phyloP scores from a whole-genome alignment of 495 filamentous ascomycete genomes.

The Aspergillus egyptiacus region DNA sequence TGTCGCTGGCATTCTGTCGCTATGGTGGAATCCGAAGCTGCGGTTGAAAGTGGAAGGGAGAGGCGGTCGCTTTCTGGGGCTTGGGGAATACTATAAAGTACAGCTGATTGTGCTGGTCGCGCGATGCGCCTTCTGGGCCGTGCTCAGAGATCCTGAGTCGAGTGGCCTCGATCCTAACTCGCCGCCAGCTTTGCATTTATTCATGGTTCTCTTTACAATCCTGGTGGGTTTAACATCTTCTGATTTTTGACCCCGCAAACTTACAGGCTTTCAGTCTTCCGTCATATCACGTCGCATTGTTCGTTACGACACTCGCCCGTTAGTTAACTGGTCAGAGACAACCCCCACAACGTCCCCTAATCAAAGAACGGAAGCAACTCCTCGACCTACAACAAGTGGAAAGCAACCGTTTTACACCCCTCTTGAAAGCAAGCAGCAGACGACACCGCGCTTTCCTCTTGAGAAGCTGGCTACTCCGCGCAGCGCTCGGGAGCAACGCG shows the following conservation, averaged over 20 bases:
- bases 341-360: slow-evolving; percentile 31
- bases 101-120: slow-evolving; percentile 57
- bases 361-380: slow-evolving; percentile 25
- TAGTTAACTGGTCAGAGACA: slow-evolving; percentile 49
- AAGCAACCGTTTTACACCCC: slow-evolving; percentile 17
- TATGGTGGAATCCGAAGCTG: slow-evolving; percentile 76
- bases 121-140: slow-evolving; percentile 48
- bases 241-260: background rate
- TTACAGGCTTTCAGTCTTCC: slow-evolving; percentile 26
- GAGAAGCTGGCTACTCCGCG: slow-evolving; percentile 32
- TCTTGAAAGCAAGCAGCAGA: slow-evolving; percentile 17
- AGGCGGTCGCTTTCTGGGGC: slow-evolving; percentile 57
- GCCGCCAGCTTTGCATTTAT: slow-evolving; percentile 48
- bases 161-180: slow-evolving; percentile 35
- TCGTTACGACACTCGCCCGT: slow-evolving; percentile 45
- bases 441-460: slow-evolving; percentile 35
- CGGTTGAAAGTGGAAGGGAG: slow-evolving; percentile 57
- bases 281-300: slow-evolving; percentile 46
- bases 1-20: slow-evolving; percentile 47
- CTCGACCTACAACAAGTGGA: slow-evolving; percentile 12
- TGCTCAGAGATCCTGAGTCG: slow-evolving; percentile 44
- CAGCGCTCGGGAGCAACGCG: slow-evolving; percentile 21
- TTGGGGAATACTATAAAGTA: slow-evolving; percentile 61
- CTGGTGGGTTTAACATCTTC: slow-evolving; percentile 43
- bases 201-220: slow-evolving; percentile 48